Base-by-base conservation (phyloP, 768 basidiomycete genomes). In the Tricholoma terreum region DNA sequence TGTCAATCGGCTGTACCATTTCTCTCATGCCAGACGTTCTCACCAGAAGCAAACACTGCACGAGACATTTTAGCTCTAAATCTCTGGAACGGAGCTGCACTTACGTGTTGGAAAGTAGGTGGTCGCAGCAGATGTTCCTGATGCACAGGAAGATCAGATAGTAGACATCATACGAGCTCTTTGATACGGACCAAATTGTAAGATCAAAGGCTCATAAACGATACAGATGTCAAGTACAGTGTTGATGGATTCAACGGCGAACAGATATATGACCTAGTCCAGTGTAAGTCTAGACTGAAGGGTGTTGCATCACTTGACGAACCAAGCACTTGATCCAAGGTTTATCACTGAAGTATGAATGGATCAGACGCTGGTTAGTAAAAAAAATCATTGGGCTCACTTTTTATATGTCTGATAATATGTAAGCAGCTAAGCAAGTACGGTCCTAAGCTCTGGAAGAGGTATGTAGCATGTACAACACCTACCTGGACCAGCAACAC, bases 181-280 rank as follows among this genome's bases (percentile, higher is more conserved):
- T 22, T 33, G 8, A 30, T 27, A 14, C 54, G 1, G 31, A 67
- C 68, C 68, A 38, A 64, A 67, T 6, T 52, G 38, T 8, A 60
- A n/a, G 12, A 69, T 61, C 8, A 66, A 53, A 2, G 66, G 66
- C 6, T 66, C 52, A 40, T 69, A 71, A 42, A 66, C 62, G 52
- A 68, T 63, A 34, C 40, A 52, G 33, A 67, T 66, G 9, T 58
- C 55, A 19, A 67, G 62, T 0, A 50, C 67, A 0, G 64, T 64
- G 46, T 67, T 68, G 7, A 58, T 14, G 0, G 66, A 64, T 50
- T 71, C 70, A 5, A 64, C 58, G n/a, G 65, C 10, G n/a, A 69
- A 52, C 4, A 71, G 42, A 40, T 66, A 68, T 1, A 63, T 31
- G 3, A 69, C 65, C 70, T 71, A 21, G 1, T 7, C 21, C 19